Percentiles rank a stretch among this genome's conserved stretches.
phyloP scores from a whole-genome alignment of 495 filamentous ascomycete genomes.

The Aspergillus cristatus region DNA sequence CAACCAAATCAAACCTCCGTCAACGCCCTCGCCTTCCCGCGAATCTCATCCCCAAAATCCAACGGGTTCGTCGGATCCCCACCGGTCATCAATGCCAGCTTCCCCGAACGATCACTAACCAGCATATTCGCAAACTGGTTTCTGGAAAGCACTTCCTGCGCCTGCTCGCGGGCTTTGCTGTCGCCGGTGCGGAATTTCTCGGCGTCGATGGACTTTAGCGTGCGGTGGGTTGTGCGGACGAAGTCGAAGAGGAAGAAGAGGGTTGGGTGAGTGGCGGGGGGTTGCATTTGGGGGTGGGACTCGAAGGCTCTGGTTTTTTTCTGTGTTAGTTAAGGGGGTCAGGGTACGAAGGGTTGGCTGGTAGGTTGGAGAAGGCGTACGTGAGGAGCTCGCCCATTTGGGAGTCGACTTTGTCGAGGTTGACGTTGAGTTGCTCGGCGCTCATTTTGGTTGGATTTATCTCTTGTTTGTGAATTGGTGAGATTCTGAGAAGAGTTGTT shows the following conservation, averaged over 20 bases:
- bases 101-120: conserved; percentile 19
- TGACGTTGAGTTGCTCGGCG: not conserved
- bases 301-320: conserved; percentile 5
- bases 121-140: conserved; percentile 20
- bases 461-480: conserved; percentile 1
- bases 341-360: conserved; percentile 6
- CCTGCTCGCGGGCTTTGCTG: conserved; percentile 3
- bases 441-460: conserved; percentile 3
- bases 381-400: conserved; percentile 20
- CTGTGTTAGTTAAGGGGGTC: conserved; percentile 6
- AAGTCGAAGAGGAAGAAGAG: conserved; percentile 27
- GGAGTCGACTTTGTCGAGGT: conserved; percentile 10
- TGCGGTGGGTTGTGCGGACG: conserved; percentile 20
- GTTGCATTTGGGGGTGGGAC: conserved; percentile 21
- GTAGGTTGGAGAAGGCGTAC: conserved; percentile 12
- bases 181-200: conserved; percentile 18
- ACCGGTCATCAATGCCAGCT: conserved; percentile 14
- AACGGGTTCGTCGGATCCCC: conserved; percentile 13
- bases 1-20: conserved; percentile 1
- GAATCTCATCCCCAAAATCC: conserved; percentile 22
- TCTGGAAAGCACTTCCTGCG: conserved; percentile 19
- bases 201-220: conserved; percentile 18
- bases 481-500: too few relatives aligned
- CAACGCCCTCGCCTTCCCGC: conserved; percentile 12
- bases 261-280: conserved; percentile 21